Conservation (phyloP, 2,329 filamentous ascomycete species). For the Geosmithia flava region DNA sequence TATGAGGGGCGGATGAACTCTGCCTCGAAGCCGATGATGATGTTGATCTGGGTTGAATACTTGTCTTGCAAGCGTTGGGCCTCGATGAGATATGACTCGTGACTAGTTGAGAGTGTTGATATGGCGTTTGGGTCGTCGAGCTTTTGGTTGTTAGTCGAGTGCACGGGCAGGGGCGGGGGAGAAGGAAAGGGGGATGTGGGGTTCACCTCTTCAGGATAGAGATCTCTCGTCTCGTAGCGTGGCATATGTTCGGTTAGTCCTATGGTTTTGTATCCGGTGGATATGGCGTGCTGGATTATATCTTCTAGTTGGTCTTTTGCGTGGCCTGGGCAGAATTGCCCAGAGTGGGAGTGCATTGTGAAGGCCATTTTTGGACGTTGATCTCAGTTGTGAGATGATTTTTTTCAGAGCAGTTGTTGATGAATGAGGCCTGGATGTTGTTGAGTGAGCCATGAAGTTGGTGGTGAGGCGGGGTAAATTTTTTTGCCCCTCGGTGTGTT, state of each 20-base stretch:
- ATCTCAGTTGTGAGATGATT: too few species aligned
- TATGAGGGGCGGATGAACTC: constrained; percentile 77
- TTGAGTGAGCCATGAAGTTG: too few species aligned
- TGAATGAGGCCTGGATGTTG: too few species aligned
- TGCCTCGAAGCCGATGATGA: constrained; percentile 83
- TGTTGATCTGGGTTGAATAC: constrained; percentile 59
- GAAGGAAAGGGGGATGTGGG: background rate
- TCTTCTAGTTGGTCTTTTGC: constrained; percentile 77
- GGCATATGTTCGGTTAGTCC: constrained; percentile 95
- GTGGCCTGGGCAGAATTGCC: constrained; percentile 89
- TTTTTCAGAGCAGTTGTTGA: too few species aligned
- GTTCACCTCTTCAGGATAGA: constrained; percentile 81
- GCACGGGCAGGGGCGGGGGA: background rate
- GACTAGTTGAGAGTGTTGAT: constrained; percentile 37
- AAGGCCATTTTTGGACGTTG: constrained; percentile 91
- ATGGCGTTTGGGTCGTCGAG: constrained; percentile 37
- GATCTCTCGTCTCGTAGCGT: constrained; percentile 56
- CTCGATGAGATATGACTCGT: constrained; percentile 63
- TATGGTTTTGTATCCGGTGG: constrained; percentile 68
- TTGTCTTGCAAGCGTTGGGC: constrained; percentile 57
- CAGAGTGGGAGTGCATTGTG: constrained; percentile 96
- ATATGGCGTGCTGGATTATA: constrained; percentile 67
- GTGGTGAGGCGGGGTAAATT: too few species aligned
- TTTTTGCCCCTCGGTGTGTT: too few species aligned
- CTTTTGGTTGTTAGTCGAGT: constrained; percentile 14